A percentile compares a stretch with the other conserved stretches of the same genome.
Evolutionary conservation across 2,329 filamentous ascomycete species (phyloP).

Genomic region (Trichoderma sp.): DNA sequence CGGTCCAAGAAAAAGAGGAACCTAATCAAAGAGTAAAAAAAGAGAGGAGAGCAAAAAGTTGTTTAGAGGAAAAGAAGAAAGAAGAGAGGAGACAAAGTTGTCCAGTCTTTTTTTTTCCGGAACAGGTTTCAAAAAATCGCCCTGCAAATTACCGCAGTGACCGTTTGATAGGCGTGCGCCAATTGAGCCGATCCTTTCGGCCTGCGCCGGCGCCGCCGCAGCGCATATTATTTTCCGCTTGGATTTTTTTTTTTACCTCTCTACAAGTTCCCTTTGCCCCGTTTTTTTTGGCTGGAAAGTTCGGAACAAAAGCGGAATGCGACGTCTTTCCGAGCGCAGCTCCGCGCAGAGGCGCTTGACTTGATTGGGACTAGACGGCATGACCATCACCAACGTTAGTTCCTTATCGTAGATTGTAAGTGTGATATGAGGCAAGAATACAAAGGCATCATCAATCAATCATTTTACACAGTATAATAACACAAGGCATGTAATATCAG

Average conservation of each 20-base stretch:
- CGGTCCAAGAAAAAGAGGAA: constrained; percentile 15
- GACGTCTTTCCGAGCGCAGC: constrained; percentile 24
- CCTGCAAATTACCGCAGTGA: constrained; percentile 9
- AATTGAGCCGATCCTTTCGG: constrained; percentile 19
- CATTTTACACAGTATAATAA: not conserved
- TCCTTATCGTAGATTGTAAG: not conserved
- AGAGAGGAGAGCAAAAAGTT: not conserved
- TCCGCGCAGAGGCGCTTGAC: not conserved
- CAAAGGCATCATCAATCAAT: not conserved
- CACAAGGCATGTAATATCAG: not conserved
- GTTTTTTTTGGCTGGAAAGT: not conserved
- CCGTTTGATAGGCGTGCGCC: constrained; percentile 3
- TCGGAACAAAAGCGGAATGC: constrained; percentile 22
- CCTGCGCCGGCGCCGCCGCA: constrained; percentile 14
- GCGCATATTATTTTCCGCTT: not conserved
- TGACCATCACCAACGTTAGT: not conserved
- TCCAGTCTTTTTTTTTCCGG: not conserved
- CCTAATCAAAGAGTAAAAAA: not conserved
- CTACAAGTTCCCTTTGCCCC: not conserved
- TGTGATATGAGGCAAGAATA: not conserved
- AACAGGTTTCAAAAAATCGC: constrained; percentile 8
- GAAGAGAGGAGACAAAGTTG: not conserved
- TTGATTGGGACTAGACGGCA: not conserved
- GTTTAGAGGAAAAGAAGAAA: not conserved
- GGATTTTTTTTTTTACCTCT: not conserved